Conservation (phyloP, 2,329 filamentous ascomycete genomes). For the Aspergillus sp. region DNA sequence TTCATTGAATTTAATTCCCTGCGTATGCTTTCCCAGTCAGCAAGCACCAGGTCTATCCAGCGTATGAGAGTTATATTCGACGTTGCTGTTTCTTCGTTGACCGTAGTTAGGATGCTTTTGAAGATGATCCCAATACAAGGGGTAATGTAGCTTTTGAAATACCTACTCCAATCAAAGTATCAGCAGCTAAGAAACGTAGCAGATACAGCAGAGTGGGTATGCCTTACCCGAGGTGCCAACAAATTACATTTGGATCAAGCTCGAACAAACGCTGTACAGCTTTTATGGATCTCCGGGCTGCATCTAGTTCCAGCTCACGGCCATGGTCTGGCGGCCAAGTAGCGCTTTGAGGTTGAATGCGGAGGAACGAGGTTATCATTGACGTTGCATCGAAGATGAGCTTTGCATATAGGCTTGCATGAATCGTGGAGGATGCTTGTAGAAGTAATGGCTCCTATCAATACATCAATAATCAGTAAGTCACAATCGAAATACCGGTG, state of each 20-base stretch:
- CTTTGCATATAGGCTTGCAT: background rate
- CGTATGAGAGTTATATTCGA: background rate
- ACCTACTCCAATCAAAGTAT: background rate
- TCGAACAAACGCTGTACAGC: background rate
- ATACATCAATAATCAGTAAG: too few relatives aligned
- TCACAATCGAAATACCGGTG: fast-evolving
- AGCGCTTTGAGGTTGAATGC: background rate
- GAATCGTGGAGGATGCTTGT: background rate
- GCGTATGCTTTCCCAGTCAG: background rate
- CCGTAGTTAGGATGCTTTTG: background rate
- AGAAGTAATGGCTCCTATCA: background rate
- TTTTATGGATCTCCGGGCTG: background rate
- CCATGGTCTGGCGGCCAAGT: too few relatives aligned
- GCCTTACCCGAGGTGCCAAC: background rate
- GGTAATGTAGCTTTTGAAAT: background rate
- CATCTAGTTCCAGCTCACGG: background rate
- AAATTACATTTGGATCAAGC: background rate
- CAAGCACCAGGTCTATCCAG: background rate
- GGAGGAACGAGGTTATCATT: background rate
- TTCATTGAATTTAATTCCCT: background rate
- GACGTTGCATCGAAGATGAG: background rate
- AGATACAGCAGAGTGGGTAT: too few relatives aligned
- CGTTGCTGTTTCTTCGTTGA: background rate
- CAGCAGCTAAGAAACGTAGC: too few relatives aligned
- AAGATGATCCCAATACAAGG: background rate